Evolutionary conservation across 140 eudicot genomes (phyloP), one percentile per base, ranked within the genome.

Genomic region (Oenanthe javanica): DNA sequence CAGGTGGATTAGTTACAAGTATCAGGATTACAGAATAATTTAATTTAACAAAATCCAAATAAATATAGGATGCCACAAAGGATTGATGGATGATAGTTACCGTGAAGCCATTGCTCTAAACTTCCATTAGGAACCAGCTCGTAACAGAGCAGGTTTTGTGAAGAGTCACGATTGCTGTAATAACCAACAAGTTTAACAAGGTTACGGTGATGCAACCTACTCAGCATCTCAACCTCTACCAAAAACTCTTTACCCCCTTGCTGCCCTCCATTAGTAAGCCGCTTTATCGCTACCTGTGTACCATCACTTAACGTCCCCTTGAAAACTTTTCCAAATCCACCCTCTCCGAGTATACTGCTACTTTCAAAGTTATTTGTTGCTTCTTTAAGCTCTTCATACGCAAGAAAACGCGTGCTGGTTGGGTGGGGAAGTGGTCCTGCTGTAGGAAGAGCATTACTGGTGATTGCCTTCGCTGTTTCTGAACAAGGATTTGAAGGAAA

Each of bases 171-270:
- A 55, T 86, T 96, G 83, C 92, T 90, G 79, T 89, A 86, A 77
- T 93, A 93, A 79, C 99, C 99, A 79, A 96, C 97, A 83, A 96
- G 98, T 81, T 92, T 96, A 59, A 96, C 99, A 84, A 96, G 97
- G 85, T 96, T 96, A 27, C 99, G 92, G 84, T 96, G 99, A 88
- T 96, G 99, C 86, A 96, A 81, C 86, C 99, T 87, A 82, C 99
- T 96, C 71, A 96, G 99, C 99, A 96, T 96, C 86, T 96, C 99
- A 83, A 96, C 99, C 88, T 96, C 99, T 71, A 91, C 98, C 79
- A 96, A 69, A 73, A 96, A 96, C 69, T 96, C 99, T 86, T 91
- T 93, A 87, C 84, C 96, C 9, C 99, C 99, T 88, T 96, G 97
- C 75, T 91, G 99, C 75, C 98, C 99, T 67, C 97, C 97, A 78